These are phyloP conservation scores for Xerocomellus intermedius DNA, from an alignment of 768 basidiomycete species.

Conservation along the genomic window DNA sequence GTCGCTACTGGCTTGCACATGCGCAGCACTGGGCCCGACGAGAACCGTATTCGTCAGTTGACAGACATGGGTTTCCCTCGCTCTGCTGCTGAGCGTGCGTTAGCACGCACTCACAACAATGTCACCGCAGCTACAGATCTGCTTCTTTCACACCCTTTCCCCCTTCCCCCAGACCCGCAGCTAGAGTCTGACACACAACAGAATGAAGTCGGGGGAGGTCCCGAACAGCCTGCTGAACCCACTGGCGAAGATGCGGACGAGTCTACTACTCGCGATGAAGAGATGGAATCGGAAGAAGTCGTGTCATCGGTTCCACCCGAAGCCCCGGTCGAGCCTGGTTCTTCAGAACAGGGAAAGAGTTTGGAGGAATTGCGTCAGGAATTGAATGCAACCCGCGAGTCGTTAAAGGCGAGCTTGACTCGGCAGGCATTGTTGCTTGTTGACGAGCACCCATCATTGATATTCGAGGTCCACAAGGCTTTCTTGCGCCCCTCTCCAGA, in stretches of 20 bases:
- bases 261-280: constrained; percentile 26
- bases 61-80: constrained; percentile 97
- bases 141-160: constrained; percentile 78
- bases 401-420: constrained; percentile 62
- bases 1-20: constrained; percentile 34
- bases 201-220: constrained; percentile 10
- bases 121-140: constrained; percentile 85
- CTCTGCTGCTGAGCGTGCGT: constrained; percentile 80
- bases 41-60: constrained; percentile 75
- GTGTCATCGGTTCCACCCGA: constrained; percentile 18
- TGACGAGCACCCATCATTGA: constrained; percentile 82
- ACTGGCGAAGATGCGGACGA: constrained; percentile 27
- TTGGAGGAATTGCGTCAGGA: constrained; percentile 64
- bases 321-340: constrained; percentile 3
- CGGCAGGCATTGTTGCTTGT: constrained; percentile 73
- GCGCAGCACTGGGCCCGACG: constrained; percentile 57
- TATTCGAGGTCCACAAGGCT: constrained; percentile 84
- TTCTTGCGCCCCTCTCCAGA: constrained; percentile 65
- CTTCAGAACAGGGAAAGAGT: constrained; percentile 38
- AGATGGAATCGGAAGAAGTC: constrained; percentile 26
- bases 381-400: constrained; percentile 63
- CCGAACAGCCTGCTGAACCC: constrained; percentile 31
- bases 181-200: constrained; percentile 25
- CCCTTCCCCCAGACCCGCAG: constrained; percentile 66
- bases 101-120: constrained; percentile 85